Percentiles rank a stretch among this genome's conserved stretches.
Evolutionary conservation across 83 land plant genomes (phyloP).

Genomic region (Thuja plicata): DNA sequence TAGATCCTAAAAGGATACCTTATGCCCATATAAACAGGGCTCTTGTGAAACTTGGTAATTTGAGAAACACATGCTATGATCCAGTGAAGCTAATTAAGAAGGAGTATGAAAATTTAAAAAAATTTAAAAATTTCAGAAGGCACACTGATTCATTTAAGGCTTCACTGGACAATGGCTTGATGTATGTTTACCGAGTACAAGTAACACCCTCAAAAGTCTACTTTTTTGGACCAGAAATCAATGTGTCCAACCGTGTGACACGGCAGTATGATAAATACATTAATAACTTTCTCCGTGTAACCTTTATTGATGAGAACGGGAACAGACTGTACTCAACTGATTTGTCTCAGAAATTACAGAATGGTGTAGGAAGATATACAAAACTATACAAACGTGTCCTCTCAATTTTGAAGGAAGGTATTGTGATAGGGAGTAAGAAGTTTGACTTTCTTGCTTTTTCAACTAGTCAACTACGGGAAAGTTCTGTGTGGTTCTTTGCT

Average conservation of each 20-base stretch:
- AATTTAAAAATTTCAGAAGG: neutral
- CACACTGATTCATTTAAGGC: constrained; percentile 16
- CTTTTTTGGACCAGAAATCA: constrained; percentile 82
- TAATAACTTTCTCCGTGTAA: constrained; percentile 70
- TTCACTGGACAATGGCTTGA: constrained; percentile 50
- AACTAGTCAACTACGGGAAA: constrained; percentile 85
- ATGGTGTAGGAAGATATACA: constrained; percentile 23
- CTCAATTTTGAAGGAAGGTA: constrained; percentile 56
- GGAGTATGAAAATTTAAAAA: constrained; percentile 11
- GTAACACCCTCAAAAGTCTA: constrained; percentile 77
- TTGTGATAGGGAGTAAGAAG: constrained; percentile 46
- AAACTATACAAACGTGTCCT: constrained; percentile 61
- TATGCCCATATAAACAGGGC: neutral
- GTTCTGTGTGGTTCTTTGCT: constrained; percentile 94
- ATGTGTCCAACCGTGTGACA: constrained; percentile 72
- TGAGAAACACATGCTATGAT: constrained; percentile 41
- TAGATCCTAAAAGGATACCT: constrained; percentile 24
- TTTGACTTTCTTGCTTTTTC: constrained; percentile 72
- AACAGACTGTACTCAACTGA: constrained; percentile 45
- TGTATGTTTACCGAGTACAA: constrained; percentile 63
- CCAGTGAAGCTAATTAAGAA: constrained; percentile 36
- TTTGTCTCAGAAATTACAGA: constrained; percentile 28
- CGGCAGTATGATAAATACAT: constrained; percentile 47
- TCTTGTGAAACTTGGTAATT: constrained; percentile 39
- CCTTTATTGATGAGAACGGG: constrained; percentile 84